These are phyloP conservation scores for Trichoderma lentiforme DNA, from an alignment of 2,329 filamentous ascomycete genomes.

Conservation along the genomic window DNA sequence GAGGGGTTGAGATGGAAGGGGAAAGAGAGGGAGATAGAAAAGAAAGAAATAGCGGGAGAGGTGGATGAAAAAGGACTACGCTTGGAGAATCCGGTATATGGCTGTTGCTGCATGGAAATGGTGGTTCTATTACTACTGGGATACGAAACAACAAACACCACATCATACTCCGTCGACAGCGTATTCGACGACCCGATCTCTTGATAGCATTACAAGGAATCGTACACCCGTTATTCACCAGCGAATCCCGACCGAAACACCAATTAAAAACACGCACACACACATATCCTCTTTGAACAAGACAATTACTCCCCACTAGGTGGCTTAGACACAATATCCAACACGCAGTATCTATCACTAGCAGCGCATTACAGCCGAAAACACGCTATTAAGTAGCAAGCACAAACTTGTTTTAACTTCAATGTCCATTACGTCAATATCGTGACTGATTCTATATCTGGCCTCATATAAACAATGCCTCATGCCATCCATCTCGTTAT, in stretches of 20 bases:
- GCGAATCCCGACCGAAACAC: not conserved
- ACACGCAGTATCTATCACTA: not conserved
- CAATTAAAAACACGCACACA: not conserved
- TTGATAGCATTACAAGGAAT: not conserved
- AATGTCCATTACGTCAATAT: conserved; percentile 3
- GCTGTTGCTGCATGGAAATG: not conserved
- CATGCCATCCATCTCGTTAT: not conserved
- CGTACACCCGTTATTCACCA: not conserved
- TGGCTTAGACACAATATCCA: not conserved
- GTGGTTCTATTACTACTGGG: not conserved
- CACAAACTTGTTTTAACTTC: not conserved
- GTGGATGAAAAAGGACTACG: not conserved
- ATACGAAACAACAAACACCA: not conserved
- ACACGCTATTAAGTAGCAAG: not conserved
- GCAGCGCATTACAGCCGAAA: not conserved
- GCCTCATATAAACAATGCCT: conserved; percentile 9
- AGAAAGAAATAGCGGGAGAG: conserved; percentile 17
- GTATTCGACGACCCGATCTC: not conserved
- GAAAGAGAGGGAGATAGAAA: not conserved
- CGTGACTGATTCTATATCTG: not conserved
- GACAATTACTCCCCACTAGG: not conserved
- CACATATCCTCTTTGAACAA: not conserved
- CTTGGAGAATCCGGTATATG: not conserved
- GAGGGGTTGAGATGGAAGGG: conserved; percentile 20
- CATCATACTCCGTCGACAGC: not conserved